Conservation (phyloP, 1,139 yeast species). For the Suhomyces kunorum region DNA sequence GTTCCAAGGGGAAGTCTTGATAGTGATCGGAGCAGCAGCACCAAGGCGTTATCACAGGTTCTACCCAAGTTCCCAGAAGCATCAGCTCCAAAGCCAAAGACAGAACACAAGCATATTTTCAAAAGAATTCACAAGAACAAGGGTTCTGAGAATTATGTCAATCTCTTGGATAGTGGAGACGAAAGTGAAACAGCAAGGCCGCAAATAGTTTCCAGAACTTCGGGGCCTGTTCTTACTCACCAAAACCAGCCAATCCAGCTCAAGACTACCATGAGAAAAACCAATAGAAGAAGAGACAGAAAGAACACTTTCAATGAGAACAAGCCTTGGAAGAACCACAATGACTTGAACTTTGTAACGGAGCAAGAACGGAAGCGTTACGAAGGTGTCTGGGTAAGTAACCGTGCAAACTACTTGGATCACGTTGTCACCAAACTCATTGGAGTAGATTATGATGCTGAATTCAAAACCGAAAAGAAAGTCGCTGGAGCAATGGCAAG, state of each 20-base stretch:
- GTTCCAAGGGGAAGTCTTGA: slow-evolving; percentile 8
- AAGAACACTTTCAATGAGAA: slow-evolving; percentile 72
- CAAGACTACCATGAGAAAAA: slow-evolving; percentile 69
- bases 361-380: slow-evolving; percentile 82
- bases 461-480: slow-evolving; percentile 16
- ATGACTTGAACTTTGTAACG: slow-evolving; percentile 57
- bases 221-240: slow-evolving; percentile 14
- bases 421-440: slow-evolving; percentile 35
- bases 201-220: slow-evolving; percentile 5
- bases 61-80: slow-evolving; percentile 21
- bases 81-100: slow-evolving; percentile 4
- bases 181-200: slow-evolving; percentile 15
- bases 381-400: slow-evolving; percentile 92
- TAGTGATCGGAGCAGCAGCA: slow-evolving; percentile 11
- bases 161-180: slow-evolving; percentile 19
- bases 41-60: slow-evolving; percentile 6
- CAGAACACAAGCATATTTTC: slow-evolving; percentile 15
- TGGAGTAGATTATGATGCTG: slow-evolving; percentile 35
- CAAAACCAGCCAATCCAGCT: slow-evolving; percentile 41
- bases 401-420: slow-evolving; percentile 64
- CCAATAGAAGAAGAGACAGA: slow-evolving; percentile 42
- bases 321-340: slow-evolving; percentile 94
- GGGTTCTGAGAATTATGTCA: slow-evolving; percentile 20
- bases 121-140: slow-evolving; percentile 19
- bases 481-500: slow-evolving; percentile 6